Conservation (phyloP, 352 stramenopile species). For the Globisporangium acanthophoron region DNA sequence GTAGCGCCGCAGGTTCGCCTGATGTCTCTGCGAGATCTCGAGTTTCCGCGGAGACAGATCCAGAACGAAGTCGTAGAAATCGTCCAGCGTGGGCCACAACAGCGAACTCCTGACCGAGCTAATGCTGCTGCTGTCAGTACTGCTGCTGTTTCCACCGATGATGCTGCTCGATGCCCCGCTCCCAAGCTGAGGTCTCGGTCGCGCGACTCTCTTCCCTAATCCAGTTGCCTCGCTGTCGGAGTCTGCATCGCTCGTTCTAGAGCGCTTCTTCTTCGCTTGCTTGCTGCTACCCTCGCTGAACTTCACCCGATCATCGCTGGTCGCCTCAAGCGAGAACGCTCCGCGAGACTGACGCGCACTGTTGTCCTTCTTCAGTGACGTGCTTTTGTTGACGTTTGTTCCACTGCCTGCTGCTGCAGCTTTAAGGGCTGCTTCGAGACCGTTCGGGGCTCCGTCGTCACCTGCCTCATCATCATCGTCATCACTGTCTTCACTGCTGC, state of each 20-base stretch:
- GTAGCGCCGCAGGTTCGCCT: constrained; percentile 28
- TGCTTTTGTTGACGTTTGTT: neutral
- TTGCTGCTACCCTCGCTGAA: constrained; percentile 3
- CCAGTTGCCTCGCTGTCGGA: neutral
- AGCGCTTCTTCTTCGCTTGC: constrained; percentile 13
- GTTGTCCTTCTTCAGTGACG: neutral
- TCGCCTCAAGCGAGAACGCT: constrained; percentile 6
- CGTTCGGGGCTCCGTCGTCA: constrained; percentile 21
- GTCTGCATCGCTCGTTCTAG: neutral
- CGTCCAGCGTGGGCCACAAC: constrained; percentile 66
- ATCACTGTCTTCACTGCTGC: neutral
- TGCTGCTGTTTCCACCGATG: neutral
- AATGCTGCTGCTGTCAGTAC: neutral
- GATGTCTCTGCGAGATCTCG: constrained; percentile 22
- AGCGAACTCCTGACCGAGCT: constrained; percentile 37
- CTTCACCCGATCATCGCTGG: constrained; percentile 7
- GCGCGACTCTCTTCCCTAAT: constrained; percentile 10
- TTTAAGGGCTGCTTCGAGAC: constrained; percentile 54
- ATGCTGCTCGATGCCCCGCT: neutral
- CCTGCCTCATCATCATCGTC: constrained; percentile 1
- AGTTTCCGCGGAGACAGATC: constrained; percentile 45
- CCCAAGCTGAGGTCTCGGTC: constrained; percentile 3
- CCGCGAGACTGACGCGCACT: neutral
- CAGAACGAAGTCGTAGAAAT: constrained; percentile 77
- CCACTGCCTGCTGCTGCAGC: constrained; percentile 18